Conservation (phyloP, 192 early-diverging fungal species). For the Paraglomus brasilianum region DNA sequence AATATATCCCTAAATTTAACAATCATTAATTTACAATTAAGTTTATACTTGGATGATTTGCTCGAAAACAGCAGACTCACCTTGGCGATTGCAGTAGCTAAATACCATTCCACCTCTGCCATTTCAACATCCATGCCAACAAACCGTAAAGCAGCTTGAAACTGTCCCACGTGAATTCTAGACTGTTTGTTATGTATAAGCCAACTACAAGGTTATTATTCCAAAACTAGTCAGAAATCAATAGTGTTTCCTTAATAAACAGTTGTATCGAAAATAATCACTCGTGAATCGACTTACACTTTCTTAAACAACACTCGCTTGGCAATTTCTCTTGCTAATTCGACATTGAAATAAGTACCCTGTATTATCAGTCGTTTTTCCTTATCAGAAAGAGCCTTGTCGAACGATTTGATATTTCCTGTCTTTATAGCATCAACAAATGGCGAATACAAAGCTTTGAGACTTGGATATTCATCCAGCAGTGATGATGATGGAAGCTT, state of each 20-base stretch:
- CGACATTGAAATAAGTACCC: conserved; percentile 82
- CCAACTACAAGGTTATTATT: conserved; percentile 1
- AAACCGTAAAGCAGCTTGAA: conserved; percentile 64
- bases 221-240: conserved; percentile 12
- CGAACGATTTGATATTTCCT: conserved; percentile 78
- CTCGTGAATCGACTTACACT: conserved; percentile 53
- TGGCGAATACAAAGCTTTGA: conserved; percentile 60
- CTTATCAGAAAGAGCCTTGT: conserved; percentile 53
- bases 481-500: conserved; percentile 61
- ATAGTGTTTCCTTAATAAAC: neutral
- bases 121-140: conserved; percentile 55
- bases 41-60: conserved; percentile 8
- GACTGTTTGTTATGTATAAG: conserved; percentile 49
- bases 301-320: conserved; percentile 76
- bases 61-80: conserved; percentile 38
- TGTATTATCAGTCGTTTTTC: conserved; percentile 61
- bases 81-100: conserved; percentile 89
- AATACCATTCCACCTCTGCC: conserved; percentile 80
- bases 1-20: conserved; percentile 64
- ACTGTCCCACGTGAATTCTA: conserved; percentile 52
- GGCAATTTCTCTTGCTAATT: conserved; percentile 68
- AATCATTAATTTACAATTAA: conserved; percentile 1
- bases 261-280: neutral
- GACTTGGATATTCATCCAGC: conserved; percentile 59
- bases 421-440: conserved; percentile 63